Evolutionary conservation across 2,329 filamentous ascomycete genomes (phyloP).

Genomic region (Ceratocystis eucalypticola): DNA sequence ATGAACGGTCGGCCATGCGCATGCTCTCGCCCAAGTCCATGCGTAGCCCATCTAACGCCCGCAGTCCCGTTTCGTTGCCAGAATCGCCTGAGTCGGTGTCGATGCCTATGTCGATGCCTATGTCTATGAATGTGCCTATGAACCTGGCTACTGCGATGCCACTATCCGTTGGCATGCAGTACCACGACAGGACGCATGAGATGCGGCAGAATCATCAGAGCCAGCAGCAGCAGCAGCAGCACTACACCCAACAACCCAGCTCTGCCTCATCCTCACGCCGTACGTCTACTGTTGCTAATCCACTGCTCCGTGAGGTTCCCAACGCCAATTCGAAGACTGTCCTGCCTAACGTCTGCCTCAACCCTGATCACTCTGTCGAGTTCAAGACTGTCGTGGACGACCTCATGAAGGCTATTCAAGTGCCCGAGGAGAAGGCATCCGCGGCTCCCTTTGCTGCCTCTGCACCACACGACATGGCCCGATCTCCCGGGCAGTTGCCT

Average conservation of each 20-base stretch:
- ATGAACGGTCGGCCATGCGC: background rate
- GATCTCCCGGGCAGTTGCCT: background rate
- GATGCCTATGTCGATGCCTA: background rate
- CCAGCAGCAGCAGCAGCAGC: slow-evolving; percentile 1
- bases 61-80: background rate
- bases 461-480: slow-evolving; percentile 14
- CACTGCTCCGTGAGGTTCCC: slow-evolving; percentile 16
- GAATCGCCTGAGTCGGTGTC: slow-evolving; percentile 2
- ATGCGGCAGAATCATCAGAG: background rate
- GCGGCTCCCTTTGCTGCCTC: slow-evolving; percentile 15
- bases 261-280: slow-evolving; percentile 22
- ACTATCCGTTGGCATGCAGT: background rate
- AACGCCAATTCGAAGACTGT: slow-evolving; percentile 29
- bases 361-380: slow-evolving; percentile 38
- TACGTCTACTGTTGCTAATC: slow-evolving; percentile 27
- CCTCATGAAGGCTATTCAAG: slow-evolving; percentile 76
- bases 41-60: background rate
- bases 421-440: slow-evolving; percentile 32
- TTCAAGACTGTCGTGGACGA: slow-evolving; percentile 77
- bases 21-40: slow-evolving; percentile 12
- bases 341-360: slow-evolving; percentile 34
- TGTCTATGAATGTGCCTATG: background rate
- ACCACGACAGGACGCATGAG: background rate
- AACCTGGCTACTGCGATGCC: background rate
- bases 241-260: background rate